Evolutionary conservation across 2,329 filamentous ascomycete genomes (phyloP), one percentile per base, ranked within the genome.

Genomic region (Aspergillus sp.): DNA sequence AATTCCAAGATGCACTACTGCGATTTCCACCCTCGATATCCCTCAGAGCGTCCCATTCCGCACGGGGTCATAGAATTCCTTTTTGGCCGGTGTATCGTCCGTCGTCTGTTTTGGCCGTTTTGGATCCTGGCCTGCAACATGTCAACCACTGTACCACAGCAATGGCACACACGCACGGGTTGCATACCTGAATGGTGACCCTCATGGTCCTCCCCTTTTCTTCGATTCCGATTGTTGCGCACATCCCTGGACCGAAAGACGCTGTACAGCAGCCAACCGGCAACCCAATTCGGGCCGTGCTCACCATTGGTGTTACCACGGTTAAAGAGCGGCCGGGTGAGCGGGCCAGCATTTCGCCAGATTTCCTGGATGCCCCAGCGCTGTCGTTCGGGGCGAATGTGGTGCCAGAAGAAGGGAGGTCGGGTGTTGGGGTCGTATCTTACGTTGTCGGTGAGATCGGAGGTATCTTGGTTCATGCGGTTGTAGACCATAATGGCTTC

Each of bases 191-290:
- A 19, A 19, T 19, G 19, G 4, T 19, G 19, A 19, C 4, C 4
- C 42, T 42, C 52, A 38, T 45, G 45, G 32, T 54, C 56, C 41
- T 68, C 62, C 11, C 61, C 63, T 52, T 62, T 64, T 39, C 67
- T 57, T 46, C 68, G 62, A 54, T 69, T 71, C 26, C 69, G 66
- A 57, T 72, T 71, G 54, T 72, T 72, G 39, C 69, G 60, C 43
- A 69, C 65, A 58, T 72, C 69, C 41, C 69, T 56, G 13, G 69
- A 71, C n/a, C 69, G 66, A 54, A 72, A 72, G 27, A 72, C 69
- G 47, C 69, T 72, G 53, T 72, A 72, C 51, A 72, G 54, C 57
- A 72, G 58, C 69, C 69, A 72, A 11, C 67, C 64, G 0, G 69
- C 66, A 10, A 72, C 69, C 69, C 69, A 72, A 44, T 72, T 72